phyloP scores from a whole-genome alignment of 257 asterid genomes.

The Oldenlandia corymbosa region DNA sequence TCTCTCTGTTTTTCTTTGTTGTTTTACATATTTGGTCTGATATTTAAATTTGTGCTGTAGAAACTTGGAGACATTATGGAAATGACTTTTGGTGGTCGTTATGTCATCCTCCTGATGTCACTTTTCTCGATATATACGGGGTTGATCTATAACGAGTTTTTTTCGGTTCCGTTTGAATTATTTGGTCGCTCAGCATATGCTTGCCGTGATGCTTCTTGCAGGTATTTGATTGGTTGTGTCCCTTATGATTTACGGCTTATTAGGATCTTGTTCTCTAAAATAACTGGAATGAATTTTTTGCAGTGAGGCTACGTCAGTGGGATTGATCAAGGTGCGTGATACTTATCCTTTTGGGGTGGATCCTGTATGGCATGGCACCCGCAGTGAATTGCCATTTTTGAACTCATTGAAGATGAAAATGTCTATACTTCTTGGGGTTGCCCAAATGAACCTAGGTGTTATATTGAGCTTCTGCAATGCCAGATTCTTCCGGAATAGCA shows the following conservation, averaged over 20 bases:
- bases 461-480: conserved; percentile 87
- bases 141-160: conserved; percentile 86
- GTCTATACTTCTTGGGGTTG: conserved; percentile 97
- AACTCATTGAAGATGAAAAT: conserved; percentile 95
- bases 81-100: conserved; percentile 97
- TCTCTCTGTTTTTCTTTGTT: too few species aligned
- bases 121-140: conserved; percentile 96
- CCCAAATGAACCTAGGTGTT: conserved; percentile 98
- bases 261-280: conserved; percentile 10
- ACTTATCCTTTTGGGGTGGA: conserved; percentile 95
- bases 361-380: conserved; percentile 97
- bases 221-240: conserved; percentile 42
- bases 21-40: conserved; percentile 13
- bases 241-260: not conserved
- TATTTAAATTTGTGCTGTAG: conserved; percentile 43
- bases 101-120: conserved; percentile 88
- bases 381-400: conserved; percentile 91
- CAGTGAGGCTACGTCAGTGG: conserved; percentile 80
- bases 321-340: conserved; percentile 77
- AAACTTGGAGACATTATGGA: conserved; percentile 99
- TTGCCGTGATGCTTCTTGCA: conserved; percentile 87
- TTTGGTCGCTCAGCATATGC: conserved; percentile 84
- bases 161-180: conserved; percentile 84
- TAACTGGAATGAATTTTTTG: conserved; percentile 19
- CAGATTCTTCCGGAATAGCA: conserved; percentile 60